Evolutionary conservation across 2,329 filamentous ascomycete species (phyloP).

Genomic region (Fusarium succisae): DNA sequence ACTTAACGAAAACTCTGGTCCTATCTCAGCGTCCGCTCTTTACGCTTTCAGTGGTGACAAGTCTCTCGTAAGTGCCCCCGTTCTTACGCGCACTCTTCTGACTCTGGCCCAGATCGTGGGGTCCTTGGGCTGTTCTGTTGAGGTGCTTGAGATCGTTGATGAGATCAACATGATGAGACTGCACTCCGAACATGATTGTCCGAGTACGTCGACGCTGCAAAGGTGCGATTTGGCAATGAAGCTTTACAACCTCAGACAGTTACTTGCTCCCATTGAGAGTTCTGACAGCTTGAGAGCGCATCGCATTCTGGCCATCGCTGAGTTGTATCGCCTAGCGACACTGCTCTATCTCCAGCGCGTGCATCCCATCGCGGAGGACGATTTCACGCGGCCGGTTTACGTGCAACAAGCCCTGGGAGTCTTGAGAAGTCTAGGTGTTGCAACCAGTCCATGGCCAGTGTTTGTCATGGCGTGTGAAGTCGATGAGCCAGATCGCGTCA

Average conservation of each 20-base stretch:
- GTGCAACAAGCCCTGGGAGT: neutral
- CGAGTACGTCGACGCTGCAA: neutral
- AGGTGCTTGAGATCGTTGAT: neutral
- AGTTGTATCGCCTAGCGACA: neutral
- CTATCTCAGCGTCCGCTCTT: neutral
- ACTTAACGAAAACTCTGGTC: too few relatives aligned
- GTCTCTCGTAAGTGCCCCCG: neutral
- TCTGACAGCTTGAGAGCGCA: neutral
- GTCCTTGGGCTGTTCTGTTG: neutral
- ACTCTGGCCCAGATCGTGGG: neutral
- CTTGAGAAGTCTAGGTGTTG: neutral
- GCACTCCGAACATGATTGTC: fast-evolving
- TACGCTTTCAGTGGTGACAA: neutral
- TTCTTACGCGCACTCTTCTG: neutral
- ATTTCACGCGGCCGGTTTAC: neutral
- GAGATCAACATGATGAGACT: neutral
- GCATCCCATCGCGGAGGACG: neutral
- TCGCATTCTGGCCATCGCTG: neutral
- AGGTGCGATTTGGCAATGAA: neutral
- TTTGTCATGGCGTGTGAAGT: neutral
- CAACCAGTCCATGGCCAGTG: neutral
- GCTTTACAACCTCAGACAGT: neutral
- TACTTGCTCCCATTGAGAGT: neutral
- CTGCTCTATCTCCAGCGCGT: neutral
- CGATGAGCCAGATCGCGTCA: neutral